Evolutionary conservation across 352 stramenopile species (phyloP), one percentile per base, ranked within the genome.

Genomic region (Globisporangium megalacanthum): DNA sequence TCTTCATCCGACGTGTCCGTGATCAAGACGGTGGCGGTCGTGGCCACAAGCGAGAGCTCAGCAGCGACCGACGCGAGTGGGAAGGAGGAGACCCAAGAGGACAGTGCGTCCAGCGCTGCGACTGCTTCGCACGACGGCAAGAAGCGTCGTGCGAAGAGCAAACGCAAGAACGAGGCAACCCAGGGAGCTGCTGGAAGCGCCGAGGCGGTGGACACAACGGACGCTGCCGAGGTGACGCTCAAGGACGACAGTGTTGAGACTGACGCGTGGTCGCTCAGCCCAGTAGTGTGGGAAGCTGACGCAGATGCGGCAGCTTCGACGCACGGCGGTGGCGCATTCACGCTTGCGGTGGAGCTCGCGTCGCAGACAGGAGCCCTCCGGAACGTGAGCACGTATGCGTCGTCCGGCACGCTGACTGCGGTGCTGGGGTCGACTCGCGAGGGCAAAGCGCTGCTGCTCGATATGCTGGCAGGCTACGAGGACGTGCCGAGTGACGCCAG

Each of bases 391-490:
- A 83, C 82, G 17, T 61, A 62, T 25, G 64, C 68, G 15, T 8
- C 47, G 1, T 72, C 75, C 5, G 76, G 76, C 17, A 62, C 52
- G 8, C 72, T 87, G 33, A 70, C 60, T 2, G 73, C 72, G 10
- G 52, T 86, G 29, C 73, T 85, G 52, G 76, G 76, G 29, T 70
- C 66, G 10, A 64, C 54, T n/a, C 75, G 77, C 45, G 73, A 77
- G 19, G 84, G 89, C 0, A 95, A 97, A 60, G 93, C 86, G 4
- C 94, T 48, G 20, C 35, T 65, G 19, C 48, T 61, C 35, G 25
- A 42, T 15, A 56, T 56, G 2, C 86, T 98, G 48, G 82, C 89
- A 5, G 66, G 92, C 17, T 70, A 89, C 52, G 96, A 97, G 64
- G 83, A 66, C 20, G 72, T 72, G 25, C 88, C 86, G 19, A 69